Percentiles rank a stretch among this genome's conserved stretches.
These are phyloP conservation scores for Hyphopichia buzzinii DNA, from an alignment of 1,139 yeast species.

Conservation along the genomic window DNA sequence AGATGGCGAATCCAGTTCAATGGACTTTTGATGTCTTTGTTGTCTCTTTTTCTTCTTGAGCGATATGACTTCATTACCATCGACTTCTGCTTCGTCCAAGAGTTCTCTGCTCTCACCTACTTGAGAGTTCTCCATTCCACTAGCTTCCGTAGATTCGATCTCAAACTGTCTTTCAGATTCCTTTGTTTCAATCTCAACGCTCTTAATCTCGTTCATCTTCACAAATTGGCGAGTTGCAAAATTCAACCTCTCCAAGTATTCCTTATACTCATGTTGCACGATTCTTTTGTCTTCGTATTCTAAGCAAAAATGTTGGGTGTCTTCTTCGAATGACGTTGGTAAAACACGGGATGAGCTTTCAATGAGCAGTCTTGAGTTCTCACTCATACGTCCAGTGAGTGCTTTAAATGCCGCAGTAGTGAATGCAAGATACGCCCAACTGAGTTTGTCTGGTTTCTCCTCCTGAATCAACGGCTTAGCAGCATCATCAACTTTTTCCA, in stretches of 20 bases:
- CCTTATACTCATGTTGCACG: slow-evolving; percentile 17
- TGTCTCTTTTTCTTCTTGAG: slow-evolving; percentile 36
- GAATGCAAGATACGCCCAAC: background rate
- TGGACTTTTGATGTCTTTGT: slow-evolving; percentile 10
- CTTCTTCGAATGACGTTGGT: slow-evolving; percentile 13
- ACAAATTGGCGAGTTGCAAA: slow-evolving; percentile 17
- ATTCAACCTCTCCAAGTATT: slow-evolving; percentile 14
- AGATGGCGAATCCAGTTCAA: slow-evolving; percentile 11
- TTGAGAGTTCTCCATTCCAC: slow-evolving; percentile 3
- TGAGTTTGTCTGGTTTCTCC: background rate
- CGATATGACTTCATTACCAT: slow-evolving; percentile 56
- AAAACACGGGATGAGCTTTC: slow-evolving; percentile 7
- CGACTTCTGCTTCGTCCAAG: slow-evolving; percentile 13
- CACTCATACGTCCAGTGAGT: slow-evolving; percentile 12
- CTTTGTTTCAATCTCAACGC: slow-evolving; percentile 1
- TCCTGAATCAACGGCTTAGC: slow-evolving; percentile 3
- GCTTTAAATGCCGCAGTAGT: slow-evolving; percentile 15
- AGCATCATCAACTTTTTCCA: slow-evolving; percentile 19
- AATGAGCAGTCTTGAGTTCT: slow-evolving; percentile 10
- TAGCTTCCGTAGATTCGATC: slow-evolving; percentile 3
- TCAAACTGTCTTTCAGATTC: slow-evolving; percentile 1
- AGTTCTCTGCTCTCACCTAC: background rate
- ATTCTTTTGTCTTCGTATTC: slow-evolving; percentile 17
- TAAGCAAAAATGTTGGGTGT: slow-evolving; percentile 13
- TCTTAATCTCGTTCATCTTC: slow-evolving; percentile 11